Evolutionary conservation across 2,329 filamentous ascomycete species (phyloP).

Genomic region (Botrytis paeoniae): DNA sequence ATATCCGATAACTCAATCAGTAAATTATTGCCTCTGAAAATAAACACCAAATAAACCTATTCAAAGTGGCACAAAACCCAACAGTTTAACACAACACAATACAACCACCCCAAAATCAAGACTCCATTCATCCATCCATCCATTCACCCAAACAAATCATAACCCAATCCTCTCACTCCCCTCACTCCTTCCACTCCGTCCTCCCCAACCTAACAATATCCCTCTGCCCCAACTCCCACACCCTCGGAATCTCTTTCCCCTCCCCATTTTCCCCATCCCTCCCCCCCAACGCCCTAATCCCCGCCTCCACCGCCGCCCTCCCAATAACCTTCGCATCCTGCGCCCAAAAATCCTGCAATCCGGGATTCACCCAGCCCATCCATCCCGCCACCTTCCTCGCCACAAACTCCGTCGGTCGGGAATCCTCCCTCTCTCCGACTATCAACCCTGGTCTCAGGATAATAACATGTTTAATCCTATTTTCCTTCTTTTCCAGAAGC

Average conservation of each 20-base stretch:
- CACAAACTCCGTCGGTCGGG: conserved; percentile 56
- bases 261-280: conserved; percentile 45
- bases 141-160: background rate
- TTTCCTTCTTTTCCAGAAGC: conserved; percentile 38
- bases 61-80: background rate
- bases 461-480: conserved; percentile 71
- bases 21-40: background rate
- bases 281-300: conserved; percentile 46
- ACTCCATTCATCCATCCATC: background rate
- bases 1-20: background rate
- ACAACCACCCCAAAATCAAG: background rate
- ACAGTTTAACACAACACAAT: background rate
- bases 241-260: conserved; percentile 45
- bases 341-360: conserved; percentile 60
- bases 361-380: conserved; percentile 53
- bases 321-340: conserved; percentile 62
- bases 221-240: conserved; percentile 47
- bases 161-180: background rate
- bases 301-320: conserved; percentile 50
- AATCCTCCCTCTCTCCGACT: conserved; percentile 64
- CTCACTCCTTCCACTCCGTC: conserved; percentile 40
- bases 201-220: conserved; percentile 52
- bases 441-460: conserved; percentile 77
- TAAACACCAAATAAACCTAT: background rate
- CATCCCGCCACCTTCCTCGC: conserved; percentile 54